Conservation (phyloP, 2,329 filamentous ascomycete genomes). For the Beauveria asiatica region DNA sequence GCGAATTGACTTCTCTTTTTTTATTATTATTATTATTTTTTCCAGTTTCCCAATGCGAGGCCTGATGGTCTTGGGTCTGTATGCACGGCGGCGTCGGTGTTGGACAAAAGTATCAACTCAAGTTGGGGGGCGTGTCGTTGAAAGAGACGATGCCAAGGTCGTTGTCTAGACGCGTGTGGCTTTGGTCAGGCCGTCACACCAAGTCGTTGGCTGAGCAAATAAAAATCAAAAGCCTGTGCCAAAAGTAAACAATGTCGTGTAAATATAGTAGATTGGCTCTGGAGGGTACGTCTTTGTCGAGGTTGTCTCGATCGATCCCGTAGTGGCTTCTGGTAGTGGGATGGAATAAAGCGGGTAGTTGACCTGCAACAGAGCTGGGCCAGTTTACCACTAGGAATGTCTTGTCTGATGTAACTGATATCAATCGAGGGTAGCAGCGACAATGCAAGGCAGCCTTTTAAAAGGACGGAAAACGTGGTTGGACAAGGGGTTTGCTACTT, state of each 20-base stretch:
- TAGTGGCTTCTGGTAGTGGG: neutral
- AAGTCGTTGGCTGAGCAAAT: neutral
- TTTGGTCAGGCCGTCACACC: neutral
- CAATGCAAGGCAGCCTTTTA: neutral
- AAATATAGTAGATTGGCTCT: neutral
- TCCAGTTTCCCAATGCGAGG: no score
- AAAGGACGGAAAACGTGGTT: neutral
- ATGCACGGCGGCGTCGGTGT: neutral
- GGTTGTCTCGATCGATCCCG: conserved; percentile 7
- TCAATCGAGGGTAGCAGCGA: neutral
- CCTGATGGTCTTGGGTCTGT: neutral
- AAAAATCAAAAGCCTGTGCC: neutral
- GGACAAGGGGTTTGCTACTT: neutral
- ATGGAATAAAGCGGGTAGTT: conserved; percentile 2
- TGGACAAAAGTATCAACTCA: neutral
- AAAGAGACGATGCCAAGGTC: neutral
- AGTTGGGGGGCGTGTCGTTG: neutral
- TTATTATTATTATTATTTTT: no score
- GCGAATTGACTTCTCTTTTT: no score
- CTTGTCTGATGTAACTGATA: neutral
- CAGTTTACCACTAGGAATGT: neutral
- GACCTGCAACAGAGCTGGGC: neutral
- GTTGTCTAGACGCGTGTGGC: no score
- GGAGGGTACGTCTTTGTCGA: neutral
- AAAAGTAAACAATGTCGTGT: neutral